phyloP scores from a whole-genome alignment of 768 basidiomycete species.

The Rhizopogon vinicolor region DNA sequence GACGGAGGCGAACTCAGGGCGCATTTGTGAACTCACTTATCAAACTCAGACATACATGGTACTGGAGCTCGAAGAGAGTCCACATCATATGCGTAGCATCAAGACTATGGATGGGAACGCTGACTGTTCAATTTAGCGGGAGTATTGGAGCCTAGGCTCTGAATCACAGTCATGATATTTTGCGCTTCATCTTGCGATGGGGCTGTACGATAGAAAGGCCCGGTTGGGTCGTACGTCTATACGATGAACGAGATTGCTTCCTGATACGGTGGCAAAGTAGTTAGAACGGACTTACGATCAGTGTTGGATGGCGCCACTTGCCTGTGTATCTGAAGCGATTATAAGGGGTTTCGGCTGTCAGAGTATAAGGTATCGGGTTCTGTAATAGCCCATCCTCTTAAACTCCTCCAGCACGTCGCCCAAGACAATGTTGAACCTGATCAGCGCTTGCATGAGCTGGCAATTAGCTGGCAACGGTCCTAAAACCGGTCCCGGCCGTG shows the following conservation, averaged over 20 bases:
- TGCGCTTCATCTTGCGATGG: conserved; percentile 78
- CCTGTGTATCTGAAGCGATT: too few species aligned
- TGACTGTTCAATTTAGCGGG: conserved; percentile 80
- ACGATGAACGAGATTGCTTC: conserved; percentile 94
- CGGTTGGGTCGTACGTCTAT: conserved; percentile 83
- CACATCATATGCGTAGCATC: conserved; percentile 98
- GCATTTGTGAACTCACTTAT: too few species aligned
- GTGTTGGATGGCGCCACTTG: too few species aligned
- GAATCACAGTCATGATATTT: conserved; percentile 78
- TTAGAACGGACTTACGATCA: too few species aligned
- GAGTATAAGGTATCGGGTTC: too few species aligned
- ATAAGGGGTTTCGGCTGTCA: too few species aligned
- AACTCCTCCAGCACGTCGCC: not conserved
- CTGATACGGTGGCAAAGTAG: conserved; percentile 35
- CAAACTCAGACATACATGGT: too few species aligned
- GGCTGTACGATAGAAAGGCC: conserved; percentile 95
- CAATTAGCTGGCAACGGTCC: not conserved
- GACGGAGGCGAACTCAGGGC: too few species aligned
- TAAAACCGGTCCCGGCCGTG: not conserved
- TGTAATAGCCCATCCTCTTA: too few species aligned
- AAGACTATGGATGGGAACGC: conserved; percentile 96
- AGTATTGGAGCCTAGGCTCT: conserved; percentile 72
- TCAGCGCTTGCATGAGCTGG: not conserved
- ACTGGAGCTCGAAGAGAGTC: conserved; percentile 78
- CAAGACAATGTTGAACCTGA: not conserved